Evolutionary conservation across 2,329 filamentous ascomycete genomes (phyloP).

Genomic region (Paraphaeosphaeria sporulosa): DNA sequence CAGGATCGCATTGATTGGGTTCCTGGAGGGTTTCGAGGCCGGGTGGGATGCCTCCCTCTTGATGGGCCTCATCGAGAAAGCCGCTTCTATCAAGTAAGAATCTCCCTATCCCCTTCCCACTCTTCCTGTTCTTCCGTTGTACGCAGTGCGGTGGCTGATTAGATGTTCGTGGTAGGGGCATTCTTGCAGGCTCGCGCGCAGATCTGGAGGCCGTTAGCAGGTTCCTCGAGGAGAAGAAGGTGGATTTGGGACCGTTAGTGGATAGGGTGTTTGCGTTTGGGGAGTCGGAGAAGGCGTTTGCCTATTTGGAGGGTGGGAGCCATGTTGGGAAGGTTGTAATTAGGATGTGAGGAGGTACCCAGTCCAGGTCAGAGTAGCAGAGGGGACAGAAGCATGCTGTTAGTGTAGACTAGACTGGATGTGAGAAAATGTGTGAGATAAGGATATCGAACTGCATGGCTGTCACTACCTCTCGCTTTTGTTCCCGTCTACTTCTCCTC

Average conservation of each 20-base stretch:
- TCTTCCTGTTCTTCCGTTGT: not conserved
- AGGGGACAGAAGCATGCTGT: too few species aligned
- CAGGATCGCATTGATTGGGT: constrained; percentile 35
- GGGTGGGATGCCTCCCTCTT: constrained; percentile 21
- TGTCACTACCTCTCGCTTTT: too few species aligned
- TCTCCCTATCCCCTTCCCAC: too few species aligned
- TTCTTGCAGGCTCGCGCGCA: constrained; percentile 66
- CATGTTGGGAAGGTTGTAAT: constrained; percentile 45
- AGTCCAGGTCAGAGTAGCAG: too few species aligned
- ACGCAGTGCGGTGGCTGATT: not conserved
- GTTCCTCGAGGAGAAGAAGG: constrained; percentile 45
- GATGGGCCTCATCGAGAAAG: constrained; percentile 29
- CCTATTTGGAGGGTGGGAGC: constrained; percentile 45
- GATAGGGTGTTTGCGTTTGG: constrained; percentile 46
- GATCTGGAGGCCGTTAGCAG: constrained; percentile 51
- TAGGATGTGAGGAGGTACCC: constrained; percentile 21
- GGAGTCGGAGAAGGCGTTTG: constrained; percentile 41
- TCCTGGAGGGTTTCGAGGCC: constrained; percentile 25
- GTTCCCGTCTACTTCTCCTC: not conserved
- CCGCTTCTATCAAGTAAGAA: constrained; percentile 31
- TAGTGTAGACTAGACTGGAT: too few species aligned
- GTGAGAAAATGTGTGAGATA: too few species aligned
- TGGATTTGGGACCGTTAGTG: constrained; percentile 37
- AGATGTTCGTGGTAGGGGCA: constrained; percentile 55
- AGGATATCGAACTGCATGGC: too few species aligned